Base-by-base conservation (phyloP, 2,329 filamentous ascomycete genomes). In the Aureobasidium sp. region DNA sequence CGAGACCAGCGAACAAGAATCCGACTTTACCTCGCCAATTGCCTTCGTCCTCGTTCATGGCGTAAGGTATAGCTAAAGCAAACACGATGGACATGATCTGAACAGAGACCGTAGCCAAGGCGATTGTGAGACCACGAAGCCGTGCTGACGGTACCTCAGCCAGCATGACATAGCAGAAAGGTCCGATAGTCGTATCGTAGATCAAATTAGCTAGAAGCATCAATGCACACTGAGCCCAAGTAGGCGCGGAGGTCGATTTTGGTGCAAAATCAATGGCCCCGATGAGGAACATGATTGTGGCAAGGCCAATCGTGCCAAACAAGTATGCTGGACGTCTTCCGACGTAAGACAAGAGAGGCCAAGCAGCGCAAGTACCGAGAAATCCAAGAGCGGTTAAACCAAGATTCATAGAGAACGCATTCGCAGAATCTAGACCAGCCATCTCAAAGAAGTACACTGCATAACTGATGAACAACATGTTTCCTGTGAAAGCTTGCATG, bases 401-500 rank as follows among this genome's bases (percentile, higher is more conserved):
- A 10, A 79, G 65, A 44, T 73, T 72, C 72, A 79, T 74, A 50
- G 68, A 68, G 68, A 75, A 77, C 1, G 76, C 75, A 51, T 76
- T 65, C 9, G 71, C 66, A 41, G 75, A 73, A 7, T 69, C 66
- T 46, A 76, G 65, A 1, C 77, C 77, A 5, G 77, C 77, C 5
- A 74, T 73, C 59, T 78, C 69, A 70, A 81, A 80, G 71, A 81
- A 81, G 68, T 80, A 81, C 5, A 75, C 78, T 6, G 73, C 73
- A 66, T 77, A 79, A 39, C 75, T 76, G 13, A 78, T 74, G 32
- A 62, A 62, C 52, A 79, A 65, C 60, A 71, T 75, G 39, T 77
- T 74, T 1, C 76, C 77, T 12, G 73, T 74, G 5, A 78, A 65
- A 59, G 77, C 73, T 63, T 79, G 76, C 53, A 75, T 76, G 32